Base-by-base conservation (phyloP, 1,284 basidiomycete genomes). In the Sanghuangporus baumii region DNA sequence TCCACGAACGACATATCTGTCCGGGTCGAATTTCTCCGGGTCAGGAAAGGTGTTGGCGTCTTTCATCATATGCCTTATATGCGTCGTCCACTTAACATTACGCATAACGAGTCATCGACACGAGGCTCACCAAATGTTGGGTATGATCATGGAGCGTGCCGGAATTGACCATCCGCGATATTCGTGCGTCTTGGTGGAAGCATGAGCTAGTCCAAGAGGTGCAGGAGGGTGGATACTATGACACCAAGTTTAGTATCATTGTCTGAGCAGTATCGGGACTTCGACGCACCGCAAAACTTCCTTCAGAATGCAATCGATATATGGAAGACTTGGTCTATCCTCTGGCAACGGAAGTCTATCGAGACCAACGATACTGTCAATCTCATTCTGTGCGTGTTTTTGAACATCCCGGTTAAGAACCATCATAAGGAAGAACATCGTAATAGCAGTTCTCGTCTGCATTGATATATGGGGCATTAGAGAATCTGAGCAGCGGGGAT, bases 231-330 rank as follows among this genome's bases (percentile, higher is more conserved):
- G 12, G 34, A 56, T 18, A 6, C 55, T 56, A 31, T 31, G 26
- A 31, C 26, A 34, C 34, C 34, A 56, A 18, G 23, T 4, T 31
- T 31, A 31, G 26, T 31, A 31, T 37, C 31, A 9, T 14, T 51
- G 50, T 51, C 31, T 14, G 37, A 38, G 2, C 18, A 20, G 3
- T 37, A 31, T 31, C 26, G 20, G 4, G 16, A 23, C 3, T 5
- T 31, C 26, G 18, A 41, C 26, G 41, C 40, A 74, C 57, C 73
- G 66, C n/a, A 71, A 56, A 0, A 68, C 62, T 60, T 75, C 74
- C 52, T 72, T 69, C 23, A 72, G 59, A 2, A 72, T 62, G 1
- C 73, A 73, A 26, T 66, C 60, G 18, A 74, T 64, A 59, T 72
- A 74, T 1, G 73, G 71, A 7, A 74, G 60, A 2, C 56, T 40